Conservation (phyloP, 129 eudicot species). For the Logfia minima region DNA sequence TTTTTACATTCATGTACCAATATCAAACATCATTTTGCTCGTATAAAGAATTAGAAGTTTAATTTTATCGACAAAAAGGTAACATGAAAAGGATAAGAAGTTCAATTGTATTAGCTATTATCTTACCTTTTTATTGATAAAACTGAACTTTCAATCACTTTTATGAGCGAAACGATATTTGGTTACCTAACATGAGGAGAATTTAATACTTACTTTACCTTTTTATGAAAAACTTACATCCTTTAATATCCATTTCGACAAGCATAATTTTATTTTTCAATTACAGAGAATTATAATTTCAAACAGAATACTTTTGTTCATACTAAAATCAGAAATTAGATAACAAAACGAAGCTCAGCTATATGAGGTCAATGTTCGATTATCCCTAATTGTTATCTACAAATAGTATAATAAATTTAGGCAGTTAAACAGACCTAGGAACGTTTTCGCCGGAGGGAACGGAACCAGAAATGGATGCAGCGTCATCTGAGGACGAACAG, state of each 20-base stretch:
- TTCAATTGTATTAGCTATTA: too few species aligned
- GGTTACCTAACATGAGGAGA: not conserved
- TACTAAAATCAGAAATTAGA: not conserved
- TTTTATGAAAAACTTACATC: not conserved
- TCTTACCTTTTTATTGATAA: not conserved
- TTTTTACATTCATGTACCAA: too few species aligned
- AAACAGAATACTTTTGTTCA: not conserved
- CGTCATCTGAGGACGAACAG: constrained; percentile 44
- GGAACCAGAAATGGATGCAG: constrained; percentile 26
- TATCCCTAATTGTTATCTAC: not conserved
- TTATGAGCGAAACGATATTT: not conserved
- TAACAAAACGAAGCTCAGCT: not conserved
- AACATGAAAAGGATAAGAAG: too few species aligned
- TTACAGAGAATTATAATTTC: not conserved
- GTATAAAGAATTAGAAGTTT: too few species aligned
- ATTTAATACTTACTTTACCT: too few species aligned
- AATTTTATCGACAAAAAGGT: too few species aligned
- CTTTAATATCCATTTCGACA: not conserved
- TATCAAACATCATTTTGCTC: too few species aligned
- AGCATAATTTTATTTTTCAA: not conserved
- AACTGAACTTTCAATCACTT: not conserved
- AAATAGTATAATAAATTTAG: not conserved
- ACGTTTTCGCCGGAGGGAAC: constrained; percentile 38
- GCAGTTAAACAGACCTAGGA: constrained; percentile 40
- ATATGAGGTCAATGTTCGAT: not conserved